These are phyloP conservation scores for Backusella tuberculispora DNA, from an alignment of 192 early-diverging fungal genomes.

Conservation along the genomic window DNA sequence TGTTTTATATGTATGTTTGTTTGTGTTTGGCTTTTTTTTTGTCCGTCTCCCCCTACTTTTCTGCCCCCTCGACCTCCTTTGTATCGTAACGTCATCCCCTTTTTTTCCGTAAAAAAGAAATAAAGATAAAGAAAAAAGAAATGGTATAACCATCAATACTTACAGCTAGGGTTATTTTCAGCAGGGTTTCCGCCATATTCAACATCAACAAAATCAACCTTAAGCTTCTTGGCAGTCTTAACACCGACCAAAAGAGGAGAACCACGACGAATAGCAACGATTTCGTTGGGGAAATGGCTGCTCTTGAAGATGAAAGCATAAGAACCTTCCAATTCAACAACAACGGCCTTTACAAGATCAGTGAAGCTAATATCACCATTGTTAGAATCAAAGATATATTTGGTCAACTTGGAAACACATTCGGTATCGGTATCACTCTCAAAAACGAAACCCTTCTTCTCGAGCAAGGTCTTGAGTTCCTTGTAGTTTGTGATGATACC, in stretches of 20 bases:
- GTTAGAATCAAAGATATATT: constrained; percentile 97
- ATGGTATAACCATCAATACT: background rate
- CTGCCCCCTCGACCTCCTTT: background rate
- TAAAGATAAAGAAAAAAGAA: background rate
- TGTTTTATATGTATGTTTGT: no score
- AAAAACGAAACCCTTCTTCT: constrained; percentile 96
- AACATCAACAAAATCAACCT: constrained; percentile 99
- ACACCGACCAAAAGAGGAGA: constrained; percentile 98
- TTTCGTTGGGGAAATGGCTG: constrained; percentile 91
- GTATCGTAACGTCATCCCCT: constrained; percentile 7
- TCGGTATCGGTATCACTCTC: constrained; percentile 99
- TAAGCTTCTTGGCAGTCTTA: constrained; percentile 95
- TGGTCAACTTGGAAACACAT: constrained; percentile 94
- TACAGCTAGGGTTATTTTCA: constrained; percentile 17
- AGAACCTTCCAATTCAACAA: constrained; percentile 98
- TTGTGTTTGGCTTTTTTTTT: no score
- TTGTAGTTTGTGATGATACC: constrained; percentile 99
- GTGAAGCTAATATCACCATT: constrained; percentile 82
- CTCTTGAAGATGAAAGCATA: constrained; percentile 97
- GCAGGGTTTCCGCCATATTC: constrained; percentile 66
- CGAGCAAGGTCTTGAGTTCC: constrained; percentile 91
- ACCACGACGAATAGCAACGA: constrained; percentile 95
- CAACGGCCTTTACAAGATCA: constrained; percentile 91
- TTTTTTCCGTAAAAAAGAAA: background rate
- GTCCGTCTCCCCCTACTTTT: no score